A percentile compares a stretch with the other conserved stretches of the same genome.
These are phyloP conservation scores for Aurantiochytrium sp. DNA, from an alignment of 108 stramenopile genomes.

Conservation along the genomic window DNA sequence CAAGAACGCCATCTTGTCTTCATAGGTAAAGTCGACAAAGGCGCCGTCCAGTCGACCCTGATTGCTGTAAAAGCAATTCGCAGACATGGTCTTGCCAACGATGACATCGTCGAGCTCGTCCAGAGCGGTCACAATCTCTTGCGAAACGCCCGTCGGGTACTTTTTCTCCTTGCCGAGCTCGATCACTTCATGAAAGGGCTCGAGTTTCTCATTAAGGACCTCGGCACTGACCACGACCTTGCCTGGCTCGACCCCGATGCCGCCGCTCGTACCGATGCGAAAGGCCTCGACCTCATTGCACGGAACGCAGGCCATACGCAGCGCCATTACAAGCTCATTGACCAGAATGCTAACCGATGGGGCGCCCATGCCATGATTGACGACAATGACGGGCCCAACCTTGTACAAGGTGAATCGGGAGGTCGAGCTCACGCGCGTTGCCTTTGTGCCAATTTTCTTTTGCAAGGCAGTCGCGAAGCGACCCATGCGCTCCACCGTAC, in stretches of 20 bases:
- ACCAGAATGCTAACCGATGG: not conserved
- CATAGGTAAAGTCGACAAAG: not conserved
- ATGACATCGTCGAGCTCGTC: not conserved
- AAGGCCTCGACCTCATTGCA: not conserved
- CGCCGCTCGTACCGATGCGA: constrained; percentile 1
- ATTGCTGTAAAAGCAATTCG: not conserved
- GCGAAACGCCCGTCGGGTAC: not conserved
- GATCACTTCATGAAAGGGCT: not conserved
- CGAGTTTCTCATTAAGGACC: not conserved
- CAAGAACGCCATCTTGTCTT: not conserved
- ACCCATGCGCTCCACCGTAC: constrained; percentile 4
- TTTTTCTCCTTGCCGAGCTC: not conserved
- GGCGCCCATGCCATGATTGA: not conserved
- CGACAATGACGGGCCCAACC: not conserved
- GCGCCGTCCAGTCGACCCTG: constrained; percentile 7
- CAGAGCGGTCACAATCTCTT: not conserved
- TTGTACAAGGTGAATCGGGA: not conserved
- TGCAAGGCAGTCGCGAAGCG: not conserved
- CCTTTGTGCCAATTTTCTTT: not conserved
- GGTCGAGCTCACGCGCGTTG: not conserved
- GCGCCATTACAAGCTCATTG: not conserved
- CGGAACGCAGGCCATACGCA: not conserved
- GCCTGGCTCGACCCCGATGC: not conserved
- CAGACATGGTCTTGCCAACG: constrained; percentile 8
- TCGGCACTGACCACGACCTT: not conserved